phyloP scores from a whole-genome alignment of 139 green algal species.

The Volvox reticuliferus region DNA sequence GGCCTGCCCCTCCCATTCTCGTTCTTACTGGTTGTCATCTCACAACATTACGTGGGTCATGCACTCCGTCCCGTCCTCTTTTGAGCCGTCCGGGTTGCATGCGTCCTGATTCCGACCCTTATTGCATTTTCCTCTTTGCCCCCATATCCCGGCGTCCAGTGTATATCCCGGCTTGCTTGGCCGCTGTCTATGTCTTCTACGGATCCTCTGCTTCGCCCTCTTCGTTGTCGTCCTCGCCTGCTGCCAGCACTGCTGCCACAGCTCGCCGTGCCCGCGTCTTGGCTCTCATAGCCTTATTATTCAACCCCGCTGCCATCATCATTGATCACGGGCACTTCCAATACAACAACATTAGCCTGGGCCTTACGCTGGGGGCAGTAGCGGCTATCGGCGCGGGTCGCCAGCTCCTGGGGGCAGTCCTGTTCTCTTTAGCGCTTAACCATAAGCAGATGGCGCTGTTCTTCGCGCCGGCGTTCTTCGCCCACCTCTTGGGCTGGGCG shows the following conservation, averaged over 20 bases:
- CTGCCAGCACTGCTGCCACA: neutral
- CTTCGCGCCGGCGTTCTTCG: constrained; percentile 97
- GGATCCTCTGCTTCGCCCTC: neutral
- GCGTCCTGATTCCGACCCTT: too few species aligned
- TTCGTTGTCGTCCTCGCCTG: neutral
- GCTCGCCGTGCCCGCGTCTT: neutral
- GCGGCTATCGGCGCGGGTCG: constrained; percentile 36
- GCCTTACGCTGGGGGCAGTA: constrained; percentile 41
- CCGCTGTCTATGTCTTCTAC: constrained; percentile 36
- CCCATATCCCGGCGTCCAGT: constrained; percentile 58
- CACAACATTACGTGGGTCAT: too few species aligned
- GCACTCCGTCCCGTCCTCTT: neutral
- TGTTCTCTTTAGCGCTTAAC: constrained; percentile 91
- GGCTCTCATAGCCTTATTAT: constrained; percentile 70
- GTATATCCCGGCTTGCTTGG: constrained; percentile 85
- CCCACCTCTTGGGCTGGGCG: constrained; percentile 90
- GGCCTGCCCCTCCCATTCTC: too few species aligned
- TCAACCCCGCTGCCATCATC: constrained; percentile 89
- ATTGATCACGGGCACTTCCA: constrained; percentile 99
- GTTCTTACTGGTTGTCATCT: too few species aligned
- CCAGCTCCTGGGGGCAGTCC: constrained; percentile 66
- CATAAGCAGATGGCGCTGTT: constrained; percentile 98
- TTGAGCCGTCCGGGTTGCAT: too few species aligned
- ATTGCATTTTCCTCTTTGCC: too few species aligned
- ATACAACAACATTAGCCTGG: constrained; percentile 71